Evolutionary conservation across 208 protist species (phyloP), one percentile per base, ranked within the genome.

Genomic region (Acanthamoeba healyi): DNA sequence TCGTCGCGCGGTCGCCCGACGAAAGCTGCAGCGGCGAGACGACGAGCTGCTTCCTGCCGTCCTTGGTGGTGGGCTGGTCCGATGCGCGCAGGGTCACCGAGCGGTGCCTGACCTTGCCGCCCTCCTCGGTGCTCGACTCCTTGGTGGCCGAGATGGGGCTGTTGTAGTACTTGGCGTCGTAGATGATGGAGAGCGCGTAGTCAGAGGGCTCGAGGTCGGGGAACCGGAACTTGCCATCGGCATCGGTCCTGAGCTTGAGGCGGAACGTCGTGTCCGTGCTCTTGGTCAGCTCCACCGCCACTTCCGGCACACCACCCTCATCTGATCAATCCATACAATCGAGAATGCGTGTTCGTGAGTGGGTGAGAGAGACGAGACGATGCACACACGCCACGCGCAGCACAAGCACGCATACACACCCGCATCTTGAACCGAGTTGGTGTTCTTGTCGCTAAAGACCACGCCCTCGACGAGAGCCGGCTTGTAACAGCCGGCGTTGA

Each of bases 371-470:
- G n/a, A n/a, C n/a, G n/a, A n/a, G n/a, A n/a, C n/a, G n/a, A n/a
- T n/a, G 3, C 3, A 61, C 12, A 7, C 54, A 29, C 22, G 22
- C 6, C 54, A 29, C 54, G 24, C 14, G 29, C 61, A 36, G n/a
- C n/a, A n/a, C n/a, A n/a, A n/a, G n/a, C n/a, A n/a, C n/a, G n/a
- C n/a, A n/a, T n/a, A 70, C 61, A 29, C n/a, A 81, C 42, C 19
- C 1, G 40, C 29, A n/a, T 88, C 79, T 26, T 88, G 79, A 36
- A 63, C 19, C 26, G 49, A 54, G 79, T 88, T 63, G 7, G 51
- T 65, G 79, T 88, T 88, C 49, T 61, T 63, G 51, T 88, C 79
- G 49, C 44, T 61, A 32, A 88, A 88, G n/a, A 88, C 79, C 19
- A 63, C 29, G 14, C 79, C 79, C n/a, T 65, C 79, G 38, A 88